These are phyloP conservation scores for Candida smagusa DNA, from an alignment of 1,139 yeast genomes.

Conservation along the genomic window DNA sequence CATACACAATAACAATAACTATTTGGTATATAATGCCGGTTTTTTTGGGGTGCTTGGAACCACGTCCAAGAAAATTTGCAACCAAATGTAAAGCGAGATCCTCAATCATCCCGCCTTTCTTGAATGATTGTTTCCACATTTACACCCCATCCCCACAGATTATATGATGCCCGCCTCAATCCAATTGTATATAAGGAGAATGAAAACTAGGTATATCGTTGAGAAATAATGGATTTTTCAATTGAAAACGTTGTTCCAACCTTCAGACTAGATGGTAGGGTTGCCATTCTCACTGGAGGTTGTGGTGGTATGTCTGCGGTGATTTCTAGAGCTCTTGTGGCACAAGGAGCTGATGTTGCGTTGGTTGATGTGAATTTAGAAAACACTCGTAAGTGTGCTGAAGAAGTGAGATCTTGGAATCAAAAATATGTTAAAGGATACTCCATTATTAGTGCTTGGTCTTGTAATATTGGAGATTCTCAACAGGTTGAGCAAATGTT, in stretches of 20 bases:
- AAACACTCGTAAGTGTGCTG: slow-evolving; percentile 57
- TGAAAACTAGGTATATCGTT: too few species aligned
- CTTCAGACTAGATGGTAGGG: slow-evolving; percentile 67
- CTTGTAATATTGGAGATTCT: slow-evolving; percentile 72
- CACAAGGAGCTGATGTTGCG: slow-evolving; percentile 72
- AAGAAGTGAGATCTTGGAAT: slow-evolving; percentile 56
- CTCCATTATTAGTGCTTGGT: slow-evolving; percentile 58
- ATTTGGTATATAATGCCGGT: too few species aligned
- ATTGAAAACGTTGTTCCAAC: slow-evolving; percentile 48
- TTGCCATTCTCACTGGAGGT: slow-evolving; percentile 78
- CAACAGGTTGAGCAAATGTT: slow-evolving; percentile 56
- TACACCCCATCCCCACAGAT: too few species aligned
- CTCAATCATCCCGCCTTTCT: too few species aligned
- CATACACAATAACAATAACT: too few species aligned
- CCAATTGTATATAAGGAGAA: too few species aligned
- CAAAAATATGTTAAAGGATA: slow-evolving; percentile 27
- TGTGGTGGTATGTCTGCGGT: slow-evolving; percentile 77
- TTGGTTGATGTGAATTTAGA: slow-evolving; percentile 68
- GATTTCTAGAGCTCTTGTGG: slow-evolving; percentile 63
- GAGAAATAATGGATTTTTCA: slow-evolving; percentile 22
- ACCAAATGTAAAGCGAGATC: too few species aligned
- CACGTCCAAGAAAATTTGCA: too few species aligned
- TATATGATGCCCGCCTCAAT: too few species aligned
- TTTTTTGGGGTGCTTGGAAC: too few species aligned
- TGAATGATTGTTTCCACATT: too few species aligned